A percentile compares a stretch with the other conserved stretches of the same genome.
These are phyloP conservation scores for Plasmodium yoelii DNA, from an alignment of 169 alveolate genomes.

Conservation along the genomic window DNA sequence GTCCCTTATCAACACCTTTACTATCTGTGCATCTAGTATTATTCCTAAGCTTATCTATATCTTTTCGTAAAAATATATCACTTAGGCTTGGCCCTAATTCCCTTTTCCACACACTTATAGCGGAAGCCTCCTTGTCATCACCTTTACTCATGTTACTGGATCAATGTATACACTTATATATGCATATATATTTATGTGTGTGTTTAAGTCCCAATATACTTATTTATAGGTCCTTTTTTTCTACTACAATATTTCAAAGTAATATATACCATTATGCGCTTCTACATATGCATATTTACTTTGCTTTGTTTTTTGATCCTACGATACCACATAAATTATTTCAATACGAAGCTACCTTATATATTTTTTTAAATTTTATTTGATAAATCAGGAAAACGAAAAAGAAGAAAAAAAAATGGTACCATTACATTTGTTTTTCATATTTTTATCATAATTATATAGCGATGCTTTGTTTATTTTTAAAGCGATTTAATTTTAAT, in stretches of 20 bases:
- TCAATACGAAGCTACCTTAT: too few species aligned
- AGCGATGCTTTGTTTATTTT: too few species aligned
- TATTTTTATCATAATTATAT: too few species aligned
- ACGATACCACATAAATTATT: too few species aligned
- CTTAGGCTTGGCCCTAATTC: constrained; percentile 52
- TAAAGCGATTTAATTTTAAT: too few species aligned
- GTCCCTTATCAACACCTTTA: background rate
- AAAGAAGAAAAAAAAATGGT: too few species aligned
- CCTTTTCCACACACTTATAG: constrained; percentile 74
- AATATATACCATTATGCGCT: background rate
- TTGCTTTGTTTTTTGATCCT: too few species aligned
- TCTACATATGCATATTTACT: too few species aligned
- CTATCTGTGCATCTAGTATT: background rate
- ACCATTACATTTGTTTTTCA: too few species aligned
- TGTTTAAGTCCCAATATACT: background rate
- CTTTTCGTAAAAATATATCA: constrained; percentile 52
- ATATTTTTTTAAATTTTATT: too few species aligned
- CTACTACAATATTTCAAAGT: background rate
- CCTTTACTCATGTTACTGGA: background rate
- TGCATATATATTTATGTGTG: constrained; percentile 1
- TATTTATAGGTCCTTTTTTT: background rate
- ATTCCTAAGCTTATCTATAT: constrained; percentile 12
- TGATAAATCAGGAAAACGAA: too few species aligned
- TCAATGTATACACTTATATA: background rate
- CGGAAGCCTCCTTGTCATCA: constrained; percentile 12